These are phyloP conservation scores for Peniophora sp. DNA, from an alignment of 1,284 basidiomycete species.

Conservation along the genomic window DNA sequence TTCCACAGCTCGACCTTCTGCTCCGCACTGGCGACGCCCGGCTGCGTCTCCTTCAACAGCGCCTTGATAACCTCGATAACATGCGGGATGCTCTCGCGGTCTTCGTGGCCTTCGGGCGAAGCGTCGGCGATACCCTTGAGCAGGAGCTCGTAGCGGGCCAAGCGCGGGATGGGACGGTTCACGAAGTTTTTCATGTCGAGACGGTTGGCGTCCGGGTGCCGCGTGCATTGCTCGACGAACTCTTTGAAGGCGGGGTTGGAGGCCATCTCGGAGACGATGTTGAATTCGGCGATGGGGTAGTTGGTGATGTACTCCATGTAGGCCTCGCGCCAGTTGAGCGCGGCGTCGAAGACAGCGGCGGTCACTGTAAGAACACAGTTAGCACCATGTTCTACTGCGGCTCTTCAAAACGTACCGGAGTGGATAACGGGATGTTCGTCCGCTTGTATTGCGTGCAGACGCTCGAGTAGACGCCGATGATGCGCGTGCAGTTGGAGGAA, in stretches of 20 bases:
- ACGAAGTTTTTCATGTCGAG: slow-evolving; percentile 86
- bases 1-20: slow-evolving; percentile 84
- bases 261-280: slow-evolving; percentile 83
- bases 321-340: slow-evolving; percentile 86
- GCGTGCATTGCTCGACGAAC: slow-evolving; percentile 74
- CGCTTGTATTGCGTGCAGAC: slow-evolving; percentile 79
- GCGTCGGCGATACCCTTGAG: slow-evolving; percentile 73
- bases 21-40: slow-evolving; percentile 76
- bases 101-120: slow-evolving; percentile 68
- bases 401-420: slow-evolving; percentile 21
- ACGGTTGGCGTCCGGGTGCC: slow-evolving; percentile 67
- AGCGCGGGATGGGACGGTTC: slow-evolving; percentile 80
- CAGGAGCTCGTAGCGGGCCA: slow-evolving; percentile 85
- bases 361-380: slow-evolving; percentile 39
- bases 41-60: slow-evolving; percentile 78
- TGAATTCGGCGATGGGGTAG: slow-evolving; percentile 89
- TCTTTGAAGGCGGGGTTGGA: slow-evolving; percentile 73
- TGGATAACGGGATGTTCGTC: slow-evolving; percentile 85
- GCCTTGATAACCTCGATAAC: slow-evolving; percentile 81
- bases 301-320: slow-evolving; percentile 92
- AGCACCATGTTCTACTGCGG: too few species aligned
- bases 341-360: slow-evolving; percentile 81
- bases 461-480: slow-evolving; percentile 69
- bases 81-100: slow-evolving; percentile 71
- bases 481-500: slow-evolving; percentile 72